Conservation (phyloP, 257 asterid genomes). For the Solanum raphanifolium region DNA sequence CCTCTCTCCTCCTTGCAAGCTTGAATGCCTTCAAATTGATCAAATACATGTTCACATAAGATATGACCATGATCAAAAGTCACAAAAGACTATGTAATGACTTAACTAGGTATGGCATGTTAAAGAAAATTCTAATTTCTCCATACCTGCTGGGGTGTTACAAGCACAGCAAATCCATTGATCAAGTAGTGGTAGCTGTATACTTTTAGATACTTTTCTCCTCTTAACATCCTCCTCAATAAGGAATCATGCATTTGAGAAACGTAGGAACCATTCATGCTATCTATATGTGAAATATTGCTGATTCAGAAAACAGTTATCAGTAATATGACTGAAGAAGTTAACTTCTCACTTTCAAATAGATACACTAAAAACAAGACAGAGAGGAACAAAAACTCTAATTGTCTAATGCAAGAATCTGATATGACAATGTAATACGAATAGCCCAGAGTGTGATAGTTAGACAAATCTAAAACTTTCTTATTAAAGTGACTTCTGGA, state of each 20-base stretch:
- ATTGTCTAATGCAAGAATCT: background rate
- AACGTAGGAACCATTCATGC: constrained; percentile 21
- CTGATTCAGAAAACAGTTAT: constrained; percentile 28
- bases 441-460: background rate
- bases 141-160: constrained; percentile 68
- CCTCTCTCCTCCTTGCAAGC: constrained; percentile 69
- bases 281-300: constrained; percentile 35
- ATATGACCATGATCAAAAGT: background rate
- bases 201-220: constrained; percentile 76
- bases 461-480: background rate
- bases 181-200: constrained; percentile 87
- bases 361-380: background rate
- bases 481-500: background rate
- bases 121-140: background rate
- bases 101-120: background rate
- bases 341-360: background rate
- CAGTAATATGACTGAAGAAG: background rate
- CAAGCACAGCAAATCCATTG: constrained; percentile 87
- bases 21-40: constrained; percentile 52
- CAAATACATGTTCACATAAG: background rate
- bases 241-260: constrained; percentile 70
- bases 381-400: background rate
- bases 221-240: constrained; percentile 42
- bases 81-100: background rate
- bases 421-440: background rate